Evolutionary conservation across 1,284 basidiomycete species (phyloP), one percentile per base, ranked within the genome.

Genomic region (Leccinum variabile): DNA sequence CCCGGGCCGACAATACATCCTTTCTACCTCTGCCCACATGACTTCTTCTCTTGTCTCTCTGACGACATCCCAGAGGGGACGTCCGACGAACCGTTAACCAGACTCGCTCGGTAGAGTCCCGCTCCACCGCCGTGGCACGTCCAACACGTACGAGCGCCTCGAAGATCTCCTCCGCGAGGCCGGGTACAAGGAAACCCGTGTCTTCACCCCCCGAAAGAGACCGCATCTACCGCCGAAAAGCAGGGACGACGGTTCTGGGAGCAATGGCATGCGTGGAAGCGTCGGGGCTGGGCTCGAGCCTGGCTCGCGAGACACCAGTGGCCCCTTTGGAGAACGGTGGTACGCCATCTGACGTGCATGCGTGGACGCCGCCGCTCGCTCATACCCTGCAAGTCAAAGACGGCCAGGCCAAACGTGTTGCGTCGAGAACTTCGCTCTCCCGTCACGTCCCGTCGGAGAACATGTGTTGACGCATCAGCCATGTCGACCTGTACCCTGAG

Each of bases 101-200:
- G 79, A 82, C 39, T 69, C 75, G 18, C 80, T 89, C 8, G 70
- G 82, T 9, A 84, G 86, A 49, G 85, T 90, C 7, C 90, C 89
- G 0, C 77, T 91, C 10, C 90, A 91, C 69, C 81, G 87, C 32
- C 80, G 89, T 60, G 90, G 90, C 3, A 91, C 83, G n/a, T 90
- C 90, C 2, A 84, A 83, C 64, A 90, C 87, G 11, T 93, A 92
- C 28, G 28, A 28, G 28, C 28, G 5, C 28, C 28, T 28, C 5
- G 28, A 28, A 28, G 28, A 28, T 28, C 5, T 28, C 28, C 28
- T 28, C 28, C 81, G 85, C 59, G 90, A 94, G 72, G 92, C 92
- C 0, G 93, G 93, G 3, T 95, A 94, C 81, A 94, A 92, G 74
- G 93, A 95, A 73, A 94, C 92, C 0, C 82, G 93, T 35, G 82